A percentile compares a stretch with the other conserved stretches of the same genome.
phyloP scores from a whole-genome alignment of 495 filamentous ascomycete species.

The Neurospora terricola region DNA sequence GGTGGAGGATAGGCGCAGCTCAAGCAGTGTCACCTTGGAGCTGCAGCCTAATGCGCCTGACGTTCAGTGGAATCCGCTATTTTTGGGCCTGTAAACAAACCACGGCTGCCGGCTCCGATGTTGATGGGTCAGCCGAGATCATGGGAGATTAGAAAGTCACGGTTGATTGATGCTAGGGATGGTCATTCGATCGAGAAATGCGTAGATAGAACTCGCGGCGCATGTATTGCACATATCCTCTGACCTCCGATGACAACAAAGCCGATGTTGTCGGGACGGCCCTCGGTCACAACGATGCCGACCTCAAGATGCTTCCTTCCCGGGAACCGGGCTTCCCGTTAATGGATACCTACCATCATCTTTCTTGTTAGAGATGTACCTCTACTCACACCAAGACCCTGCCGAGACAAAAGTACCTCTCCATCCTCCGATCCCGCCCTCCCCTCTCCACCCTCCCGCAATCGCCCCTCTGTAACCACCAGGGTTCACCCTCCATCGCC shows the following conservation, averaged over 20 bases:
- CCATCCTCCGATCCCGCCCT: neutral
- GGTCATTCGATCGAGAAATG: too few species aligned
- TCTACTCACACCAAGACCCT: accelerated
- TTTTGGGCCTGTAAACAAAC: neutral
- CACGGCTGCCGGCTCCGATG: neutral
- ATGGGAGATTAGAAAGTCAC: too few species aligned
- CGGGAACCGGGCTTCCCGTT: neutral
- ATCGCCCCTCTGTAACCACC: neutral
- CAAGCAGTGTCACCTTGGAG: neutral
- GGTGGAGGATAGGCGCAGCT: neutral
- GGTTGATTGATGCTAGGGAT: too few species aligned
- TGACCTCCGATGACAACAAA: too few species aligned
- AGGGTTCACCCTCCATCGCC: neutral
- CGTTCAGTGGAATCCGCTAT: neutral
- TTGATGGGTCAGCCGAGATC: too few species aligned
- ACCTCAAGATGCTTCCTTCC: neutral
- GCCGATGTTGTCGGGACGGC: neutral
- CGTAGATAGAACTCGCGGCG: too few species aligned
- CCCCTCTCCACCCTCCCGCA: neutral
- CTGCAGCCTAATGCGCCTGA: neutral
- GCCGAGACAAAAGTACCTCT: neutral
- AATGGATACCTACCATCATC: neutral
- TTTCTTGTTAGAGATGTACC: neutral
- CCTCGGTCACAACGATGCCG: neutral
- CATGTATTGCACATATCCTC: too few species aligned